Base-by-base conservation (phyloP, 192 early-diverging fungal species). In the Podila minutissima region DNA sequence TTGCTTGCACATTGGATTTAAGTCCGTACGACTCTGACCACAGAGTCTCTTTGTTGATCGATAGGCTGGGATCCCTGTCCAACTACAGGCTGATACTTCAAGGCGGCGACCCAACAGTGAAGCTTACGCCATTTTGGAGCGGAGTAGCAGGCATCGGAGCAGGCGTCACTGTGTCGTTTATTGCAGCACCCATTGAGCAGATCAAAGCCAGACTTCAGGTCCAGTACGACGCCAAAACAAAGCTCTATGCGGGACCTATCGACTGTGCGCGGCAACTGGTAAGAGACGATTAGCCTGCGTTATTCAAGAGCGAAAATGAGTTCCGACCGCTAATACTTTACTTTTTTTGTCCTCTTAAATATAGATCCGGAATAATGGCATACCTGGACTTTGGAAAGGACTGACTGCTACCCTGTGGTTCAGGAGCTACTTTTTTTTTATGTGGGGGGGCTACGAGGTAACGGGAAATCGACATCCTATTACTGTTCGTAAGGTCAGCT, bases 351-450 rank as follows among this genome's bases (percentile, higher is more conserved):
- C 32, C 12, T 62, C 13, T 46, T 17, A 29, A 28, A 53, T 62
- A 15, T 78, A 93, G 88, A 82, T 93, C 12, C 71, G 75, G 49
- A 92, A 92, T 32, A 94, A 97, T 82, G 96, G 97, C 2, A 53
- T 93, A 17, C 75, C 86, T 50, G 96, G 94, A 8, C 75, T 97
- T 11, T 99, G 92, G 89, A 92, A 93, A 57, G 97, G 97, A 8
- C 87, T 99, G 28, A 71, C 83, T 0, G 92, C 92, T 20, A 96
- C 94, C n/a, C 86, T 98, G 69, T 68, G 92, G 51, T 96, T 96
- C 76, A 89, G 97, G 57, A 93, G 85, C 62, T 86, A 91, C 71
- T 98, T 96, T 82, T 98, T 96, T 82, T 98, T 97, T 85, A 60
- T 81, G 66, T 81, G 77, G 77, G 73, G 90, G 89, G 76, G 85